A percentile compares a stretch with the other conserved stretches of the same genome.
These are phyloP conservation scores for Diplodia seriata DNA, from an alignment of 2,329 filamentous ascomycete genomes.

Conservation along the genomic window DNA sequence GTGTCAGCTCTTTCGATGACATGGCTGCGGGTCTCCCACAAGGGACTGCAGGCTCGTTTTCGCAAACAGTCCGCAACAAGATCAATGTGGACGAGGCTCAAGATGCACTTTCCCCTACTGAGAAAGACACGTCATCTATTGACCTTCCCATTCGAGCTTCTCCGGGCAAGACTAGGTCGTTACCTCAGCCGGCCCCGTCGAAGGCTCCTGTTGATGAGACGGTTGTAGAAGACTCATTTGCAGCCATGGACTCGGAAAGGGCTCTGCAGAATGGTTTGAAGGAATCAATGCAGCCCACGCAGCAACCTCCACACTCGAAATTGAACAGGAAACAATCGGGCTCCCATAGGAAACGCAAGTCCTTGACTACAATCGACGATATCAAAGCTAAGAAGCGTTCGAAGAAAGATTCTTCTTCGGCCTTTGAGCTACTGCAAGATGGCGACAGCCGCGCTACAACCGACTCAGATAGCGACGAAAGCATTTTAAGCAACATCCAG, in stretches of 20 bases:
- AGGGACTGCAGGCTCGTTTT: slow-evolving; percentile 16
- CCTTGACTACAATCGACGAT: slow-evolving; percentile 32
- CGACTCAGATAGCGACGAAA: slow-evolving; percentile 39
- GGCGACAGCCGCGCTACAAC: slow-evolving; percentile 33
- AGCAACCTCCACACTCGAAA: not conserved
- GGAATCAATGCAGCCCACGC: not conserved
- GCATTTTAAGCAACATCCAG: slow-evolving; percentile 51
- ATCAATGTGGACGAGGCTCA: not conserved
- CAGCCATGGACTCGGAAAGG: not conserved
- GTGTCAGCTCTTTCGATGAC: slow-evolving; percentile 19
- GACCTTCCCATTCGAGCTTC: slow-evolving; percentile 10
- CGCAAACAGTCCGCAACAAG: not conserved
- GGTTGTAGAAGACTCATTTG: slow-evolving; percentile 23
- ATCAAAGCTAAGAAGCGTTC: slow-evolving; percentile 36
- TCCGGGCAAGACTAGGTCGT: not conserved
- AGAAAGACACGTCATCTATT: slow-evolving; percentile 10
- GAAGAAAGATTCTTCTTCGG: not conserved
- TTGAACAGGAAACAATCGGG: not conserved
- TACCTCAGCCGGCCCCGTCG: not conserved
- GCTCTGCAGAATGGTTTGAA: not conserved
- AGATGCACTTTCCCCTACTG: slow-evolving; percentile 4
- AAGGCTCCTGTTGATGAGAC: not conserved
- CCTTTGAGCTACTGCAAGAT: not conserved
- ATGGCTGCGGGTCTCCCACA: slow-evolving; percentile 20
- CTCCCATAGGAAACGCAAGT: slow-evolving; percentile 39